Percentiles rank a stretch among this genome's conserved stretches.
Conservation (phyloP, 2,329 filamentous ascomycete species). For the Trichoderma atroviride region DNA sequence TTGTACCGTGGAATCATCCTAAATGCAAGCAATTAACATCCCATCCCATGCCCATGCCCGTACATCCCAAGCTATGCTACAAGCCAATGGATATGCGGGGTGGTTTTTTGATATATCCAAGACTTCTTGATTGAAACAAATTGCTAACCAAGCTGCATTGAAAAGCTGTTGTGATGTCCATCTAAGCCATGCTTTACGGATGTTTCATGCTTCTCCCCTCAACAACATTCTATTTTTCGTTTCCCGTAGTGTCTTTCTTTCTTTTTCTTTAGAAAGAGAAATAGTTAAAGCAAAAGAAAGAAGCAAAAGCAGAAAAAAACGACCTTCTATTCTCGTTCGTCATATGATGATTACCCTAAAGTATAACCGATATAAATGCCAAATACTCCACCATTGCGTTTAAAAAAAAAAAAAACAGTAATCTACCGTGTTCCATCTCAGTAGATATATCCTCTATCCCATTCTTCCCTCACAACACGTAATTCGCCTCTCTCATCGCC, state of each 20-base stretch:
- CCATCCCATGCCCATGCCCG: no score
- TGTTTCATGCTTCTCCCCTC: background rate
- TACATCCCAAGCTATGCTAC: background rate
- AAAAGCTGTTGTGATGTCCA: background rate
- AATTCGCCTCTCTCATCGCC: slow-evolving; percentile 43
- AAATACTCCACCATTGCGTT: background rate
- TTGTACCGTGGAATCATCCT: background rate
- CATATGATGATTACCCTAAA: background rate
- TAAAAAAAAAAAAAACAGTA: background rate
- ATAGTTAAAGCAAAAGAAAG: background rate
- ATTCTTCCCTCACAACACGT: slow-evolving; percentile 34
- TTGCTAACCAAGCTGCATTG: background rate
- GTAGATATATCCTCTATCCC: background rate
- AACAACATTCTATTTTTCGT: background rate
- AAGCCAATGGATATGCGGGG: slow-evolving; percentile 5
- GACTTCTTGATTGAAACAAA: background rate
- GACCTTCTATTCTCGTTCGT: background rate
- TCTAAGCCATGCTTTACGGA: background rate
- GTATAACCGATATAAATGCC: background rate
- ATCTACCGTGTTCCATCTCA: background rate
- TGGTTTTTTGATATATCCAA: background rate
- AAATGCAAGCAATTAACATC: background rate
- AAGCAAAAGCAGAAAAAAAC: background rate
- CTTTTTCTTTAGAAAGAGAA: no score
- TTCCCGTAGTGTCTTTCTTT: background rate